Base-by-base conservation (phyloP, 345 rosid species). In the Gossypium turneri region DNA sequence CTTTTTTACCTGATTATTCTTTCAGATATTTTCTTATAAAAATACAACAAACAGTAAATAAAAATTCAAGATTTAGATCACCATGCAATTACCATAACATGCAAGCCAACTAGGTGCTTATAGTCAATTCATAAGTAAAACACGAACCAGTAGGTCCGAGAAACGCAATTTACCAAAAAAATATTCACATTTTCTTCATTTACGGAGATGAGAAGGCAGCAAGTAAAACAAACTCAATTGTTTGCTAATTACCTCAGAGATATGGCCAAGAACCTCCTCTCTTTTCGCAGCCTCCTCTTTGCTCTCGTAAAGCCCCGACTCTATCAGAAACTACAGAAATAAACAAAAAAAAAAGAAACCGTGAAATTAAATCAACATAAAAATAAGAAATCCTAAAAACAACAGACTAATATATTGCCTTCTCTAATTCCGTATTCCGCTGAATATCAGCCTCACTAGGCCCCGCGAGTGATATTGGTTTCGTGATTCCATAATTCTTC, bases 401-500 rank as follows among this genome's bases (percentile, higher is more conserved):
- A 15, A 56, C n/a, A 71, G 34, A 68, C 4, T 25, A 11, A 84
- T 67, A 71, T 65, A 71, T 65, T 50, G 81, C 98, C 92, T 89
- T 89, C 81, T 90, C 92, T 22, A 94, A 84, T 78, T 89, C 91
- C 2, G 67, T 45, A 80, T 83, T 92, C 44, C 92, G 87, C 78
- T 81, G 93, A 19, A 81, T 22, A 90, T 94, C 98, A 43, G 82
- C 87, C 16, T 89, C 81, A 0, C 85, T 83, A 20, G 98, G 98
- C 53, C 90, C 97, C 29, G 93, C 85, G 73, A 88, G 72, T 17
- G 98, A 94, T 70, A 94, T 88, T 20, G 97, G 97, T 71, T 92
- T 86, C 76, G 92, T 90, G 50, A 90, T 91, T 59, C 94, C 97
- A 62, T 45, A 84, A 34, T 81, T 86, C 64, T 79, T 84, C 72